Evolutionary conservation across 2,329 filamentous ascomycete genomes (phyloP), one percentile per base, ranked within the genome.

Genomic region (Fusarium tjaetaba): DNA sequence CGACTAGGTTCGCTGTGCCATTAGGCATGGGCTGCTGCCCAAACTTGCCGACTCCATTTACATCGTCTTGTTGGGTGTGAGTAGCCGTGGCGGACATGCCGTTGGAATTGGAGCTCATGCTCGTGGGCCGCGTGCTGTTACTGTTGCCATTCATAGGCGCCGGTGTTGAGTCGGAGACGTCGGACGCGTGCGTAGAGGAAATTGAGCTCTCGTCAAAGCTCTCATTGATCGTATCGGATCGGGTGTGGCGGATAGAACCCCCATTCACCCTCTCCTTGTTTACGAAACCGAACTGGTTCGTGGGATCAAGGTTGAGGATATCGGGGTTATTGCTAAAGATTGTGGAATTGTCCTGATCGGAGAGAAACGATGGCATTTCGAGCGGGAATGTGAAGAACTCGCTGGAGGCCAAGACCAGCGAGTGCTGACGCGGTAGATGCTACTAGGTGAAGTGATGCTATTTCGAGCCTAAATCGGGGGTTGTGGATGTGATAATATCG

Each of bases 41-140:
- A 45, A 65, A 71, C 67, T 59, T 69, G 58, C 67, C 43, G 65
- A 65, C 46, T 63, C 79, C 74, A 49, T 49, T 36, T 28, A 28
- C 52, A 65, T 74, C 61, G 60, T 80, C 73, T 77, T 80, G 79
- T 58, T 64, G 82, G 51, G 77, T 68, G 34, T 57, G 74, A n/a
- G 78, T 77, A 68, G 77, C 79, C 63, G 81, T 80, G 70, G 79
- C 78, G 65, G 85, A 84, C 75, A 85, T 86, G 73, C 87, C 89
- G 79, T 91, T 91, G 75, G 88, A 86, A 78, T 89, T 78, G 42
- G 89, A 87, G 81, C 85, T 88, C 83, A 91, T 88, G 82, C 87
- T 91, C 78, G 89, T 87, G 11, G 83, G 82, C 52, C 80, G 79
- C 68, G 83, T 84, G 56, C 74, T 76, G 78, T 80, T 84, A 52